These are phyloP conservation scores for Petrea volubilis DNA, from an alignment of 257 asterid genomes.

Conservation along the genomic window DNA sequence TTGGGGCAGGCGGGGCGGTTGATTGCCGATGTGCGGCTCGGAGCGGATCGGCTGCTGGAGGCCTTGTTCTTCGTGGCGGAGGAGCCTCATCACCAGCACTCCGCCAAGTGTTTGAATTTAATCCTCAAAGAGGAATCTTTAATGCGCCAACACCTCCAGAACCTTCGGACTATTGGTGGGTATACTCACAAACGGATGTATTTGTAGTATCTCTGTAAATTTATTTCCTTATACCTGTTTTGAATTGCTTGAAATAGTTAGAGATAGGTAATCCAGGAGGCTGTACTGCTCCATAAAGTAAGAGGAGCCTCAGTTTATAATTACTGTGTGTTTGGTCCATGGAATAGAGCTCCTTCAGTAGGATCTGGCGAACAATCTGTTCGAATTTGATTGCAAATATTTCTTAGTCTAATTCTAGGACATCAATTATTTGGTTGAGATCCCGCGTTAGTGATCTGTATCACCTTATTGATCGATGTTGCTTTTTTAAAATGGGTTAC, in stretches of 20 bases:
- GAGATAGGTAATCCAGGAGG: background rate
- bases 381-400: background rate
- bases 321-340: background rate
- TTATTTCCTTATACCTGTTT: background rate
- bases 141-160: slow-evolving; percentile 75
- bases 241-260: background rate
- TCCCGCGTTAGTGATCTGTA: background rate
- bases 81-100: slow-evolving; percentile 62
- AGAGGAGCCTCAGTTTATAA: background rate
- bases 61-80: slow-evolving; percentile 65
- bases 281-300: background rate
- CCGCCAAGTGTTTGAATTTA: slow-evolving; percentile 64
- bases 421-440: background rate
- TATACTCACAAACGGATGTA: background rate
- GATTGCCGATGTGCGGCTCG: slow-evolving; percentile 86
- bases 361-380: background rate
- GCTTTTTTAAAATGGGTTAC: background rate
- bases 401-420: background rate
- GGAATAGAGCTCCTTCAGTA: background rate
- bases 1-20: slow-evolving; percentile 86
- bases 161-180: slow-evolving; percentile 78
- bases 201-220: background rate
- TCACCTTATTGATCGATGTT: background rate
- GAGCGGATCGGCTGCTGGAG: slow-evolving; percentile 90
- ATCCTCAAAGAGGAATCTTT: slow-evolving; percentile 67